Percentiles rank a stretch among this genome's conserved stretches.
phyloP scores from a whole-genome alignment of 169 alveolate species.

The Babesia microti region DNA sequence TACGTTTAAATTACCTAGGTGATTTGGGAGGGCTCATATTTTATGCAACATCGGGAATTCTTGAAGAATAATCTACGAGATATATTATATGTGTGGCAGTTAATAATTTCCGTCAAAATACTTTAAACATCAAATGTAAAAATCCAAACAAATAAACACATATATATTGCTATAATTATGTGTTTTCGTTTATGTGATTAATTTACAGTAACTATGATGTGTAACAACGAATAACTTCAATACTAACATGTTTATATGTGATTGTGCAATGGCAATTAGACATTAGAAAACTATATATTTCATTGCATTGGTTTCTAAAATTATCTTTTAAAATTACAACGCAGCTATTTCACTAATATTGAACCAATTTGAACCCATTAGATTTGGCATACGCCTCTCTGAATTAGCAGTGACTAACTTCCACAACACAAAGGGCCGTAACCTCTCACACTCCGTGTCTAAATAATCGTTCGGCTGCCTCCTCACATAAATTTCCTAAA shows the following conservation, averaged over 20 bases:
- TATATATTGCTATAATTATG: background rate
- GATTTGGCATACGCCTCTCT: no score
- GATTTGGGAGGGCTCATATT: constrained; percentile 59
- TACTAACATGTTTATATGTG: background rate
- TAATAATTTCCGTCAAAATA: no score
- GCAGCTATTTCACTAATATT: no score
- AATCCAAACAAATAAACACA: background rate
- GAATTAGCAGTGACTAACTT: no score
- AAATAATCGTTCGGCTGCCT: no score
- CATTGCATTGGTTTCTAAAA: background rate
- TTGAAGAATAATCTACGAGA: constrained; percentile 9
- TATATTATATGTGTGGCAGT: no score
- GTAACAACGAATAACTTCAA: background rate
- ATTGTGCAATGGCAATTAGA: background rate
- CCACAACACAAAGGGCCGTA: no score
- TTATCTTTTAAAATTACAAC: no score
- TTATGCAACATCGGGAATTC: no score
- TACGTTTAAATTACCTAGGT: constrained; percentile 33
- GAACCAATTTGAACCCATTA: no score
- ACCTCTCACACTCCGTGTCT: no score
- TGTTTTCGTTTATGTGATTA: background rate
- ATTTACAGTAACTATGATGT: constrained; percentile 2
- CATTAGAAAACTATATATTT: background rate
- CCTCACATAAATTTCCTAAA: no score
- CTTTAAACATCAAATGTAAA: constrained; percentile 6